Evolutionary conservation across 495 filamentous ascomycete genomes (phyloP).

Genomic region (Amniculicola lignicola): DNA sequence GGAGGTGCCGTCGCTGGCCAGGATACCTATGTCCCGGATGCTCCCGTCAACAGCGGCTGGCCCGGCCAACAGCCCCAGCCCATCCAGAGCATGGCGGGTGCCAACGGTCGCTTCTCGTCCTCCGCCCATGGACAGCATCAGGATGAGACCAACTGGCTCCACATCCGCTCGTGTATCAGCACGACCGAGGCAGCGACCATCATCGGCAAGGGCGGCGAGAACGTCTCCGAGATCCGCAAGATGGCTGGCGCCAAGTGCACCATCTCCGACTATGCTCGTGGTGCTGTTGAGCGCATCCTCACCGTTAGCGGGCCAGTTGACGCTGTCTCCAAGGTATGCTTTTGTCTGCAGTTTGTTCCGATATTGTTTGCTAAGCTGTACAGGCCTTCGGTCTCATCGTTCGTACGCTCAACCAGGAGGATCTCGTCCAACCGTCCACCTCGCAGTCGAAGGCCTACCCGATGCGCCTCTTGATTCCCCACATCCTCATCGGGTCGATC

Average conservation of each 20-base stretch:
- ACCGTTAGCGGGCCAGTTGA: slow-evolving; percentile 95
- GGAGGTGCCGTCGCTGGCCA: slow-evolving; percentile 49
- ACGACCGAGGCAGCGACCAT: slow-evolving; percentile 96
- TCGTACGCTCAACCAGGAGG: slow-evolving; percentile 94
- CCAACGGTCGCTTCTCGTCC: slow-evolving; percentile 51
- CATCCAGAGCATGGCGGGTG: slow-evolving; percentile 62
- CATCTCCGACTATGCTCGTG: slow-evolving; percentile 94
- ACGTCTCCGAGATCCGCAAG: slow-evolving; percentile 89
- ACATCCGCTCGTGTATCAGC: slow-evolving; percentile 92
- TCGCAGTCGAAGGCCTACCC: slow-evolving; percentile 96
- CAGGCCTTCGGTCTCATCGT: slow-evolving; percentile 98
- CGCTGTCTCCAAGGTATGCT: slow-evolving; percentile 86
- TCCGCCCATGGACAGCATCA: slow-evolving; percentile 56
- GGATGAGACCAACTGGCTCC: slow-evolving; percentile 94
- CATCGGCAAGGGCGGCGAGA: slow-evolving; percentile 98
- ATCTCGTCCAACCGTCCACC: slow-evolving; percentile 77
- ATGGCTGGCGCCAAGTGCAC: slow-evolving; percentile 95
- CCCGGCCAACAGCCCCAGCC: slow-evolving; percentile 57
- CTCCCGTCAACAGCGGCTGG: slow-evolving; percentile 50
- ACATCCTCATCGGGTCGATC: slow-evolving; percentile 96
- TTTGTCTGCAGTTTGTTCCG: slow-evolving; percentile 6
- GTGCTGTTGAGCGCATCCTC: slow-evolving; percentile 92
- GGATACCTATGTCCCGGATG: slow-evolving; percentile 74
- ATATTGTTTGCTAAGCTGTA: slow-evolving; percentile 21
- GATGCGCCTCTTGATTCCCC: slow-evolving; percentile 89